Evolutionary conservation across 2,329 filamentous ascomycete species (phyloP), one percentile per base, ranked within the genome.

Genomic region (Penicillium sp.): DNA sequence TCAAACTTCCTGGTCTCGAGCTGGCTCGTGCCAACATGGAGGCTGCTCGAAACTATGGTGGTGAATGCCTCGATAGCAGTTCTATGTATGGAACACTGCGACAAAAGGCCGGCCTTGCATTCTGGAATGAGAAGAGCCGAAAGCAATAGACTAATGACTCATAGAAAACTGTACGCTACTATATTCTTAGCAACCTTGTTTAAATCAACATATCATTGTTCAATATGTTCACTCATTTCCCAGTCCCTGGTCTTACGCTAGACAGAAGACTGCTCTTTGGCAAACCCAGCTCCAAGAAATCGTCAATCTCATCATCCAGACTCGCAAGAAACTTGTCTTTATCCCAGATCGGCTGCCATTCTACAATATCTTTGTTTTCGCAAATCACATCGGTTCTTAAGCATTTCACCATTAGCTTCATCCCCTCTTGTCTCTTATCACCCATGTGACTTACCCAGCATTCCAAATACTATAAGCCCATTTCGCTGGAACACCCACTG

Each of bases 111-210:
- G 72, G 70, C 2, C 57, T 75, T 58, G 64, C 65, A 43, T 75
- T 75, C 57, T 74, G 73, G 73, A 75, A 74, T 55, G 71, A 74
- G 56, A 75, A 74, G 64, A 74, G 71, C 56, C 62, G 71, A 13
- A 66, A 68, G 55, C 63, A 49, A 43, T 65, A 50, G 59, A 44
- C 33, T 21, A 39, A 19, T 51, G 11, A 29, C 29, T 21, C 4
- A n/a, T 42, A 16, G 19, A 49, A 19, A 43, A 10, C 5, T 3
- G 4, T 10, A 6, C 19, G 39, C 19, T 22, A 42, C n/a, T 22
- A 42, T 42, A 21, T 21, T 13, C 31, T 16, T 33, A 33, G 31
- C 4, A 7, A 33, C 26, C 26, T 26, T 26, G 5, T 33, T 16
- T 16, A 33, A 13, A 33, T 16, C 31, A 16, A 14, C 14, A 33